A percentile compares a stretch with the other conserved stretches of the same genome.
These are phyloP conservation scores for Schizothecium vesticola DNA, from an alignment of 495 filamentous ascomycete species.

Conservation along the genomic window DNA sequence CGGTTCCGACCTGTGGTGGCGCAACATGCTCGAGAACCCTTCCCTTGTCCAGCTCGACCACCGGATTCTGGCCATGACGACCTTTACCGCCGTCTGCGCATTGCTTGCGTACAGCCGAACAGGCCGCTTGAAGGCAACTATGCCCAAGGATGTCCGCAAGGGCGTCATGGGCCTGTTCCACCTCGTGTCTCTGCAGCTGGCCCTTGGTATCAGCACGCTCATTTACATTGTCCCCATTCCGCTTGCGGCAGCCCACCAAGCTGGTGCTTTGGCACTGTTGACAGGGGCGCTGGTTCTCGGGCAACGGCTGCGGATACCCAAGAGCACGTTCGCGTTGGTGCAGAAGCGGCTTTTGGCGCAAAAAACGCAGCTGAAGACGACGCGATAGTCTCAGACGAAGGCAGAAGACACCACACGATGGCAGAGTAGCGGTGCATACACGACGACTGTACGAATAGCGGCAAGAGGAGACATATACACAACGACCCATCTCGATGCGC, in stretches of 20 bases:
- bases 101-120: slow-evolving; percentile 72
- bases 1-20: slow-evolving; percentile 79
- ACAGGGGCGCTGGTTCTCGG: slow-evolving; percentile 76
- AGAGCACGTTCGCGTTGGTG: slow-evolving; percentile 40
- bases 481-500: background rate
- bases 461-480: background rate
- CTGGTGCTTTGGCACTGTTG: slow-evolving; percentile 78
- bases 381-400: background rate
- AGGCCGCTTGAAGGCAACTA: slow-evolving; percentile 52
- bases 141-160: slow-evolving; percentile 62
- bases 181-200: slow-evolving; percentile 74
- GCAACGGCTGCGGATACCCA: slow-evolving; percentile 47
- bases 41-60: slow-evolving; percentile 92
- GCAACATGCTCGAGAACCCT: slow-evolving; percentile 95
- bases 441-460: slow-evolving; percentile 6
- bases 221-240: slow-evolving; percentile 88
- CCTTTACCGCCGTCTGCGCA: slow-evolving; percentile 72
- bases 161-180: slow-evolving; percentile 77
- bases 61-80: slow-evolving; percentile 82
- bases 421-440: slow-evolving; percentile 1
- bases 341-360: slow-evolving; percentile 27
- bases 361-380: background rate
- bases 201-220: slow-evolving; percentile 81
- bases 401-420: background rate
- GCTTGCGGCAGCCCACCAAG: slow-evolving; percentile 88